Conservation (phyloP, 2,329 filamentous ascomycete genomes). For the Atkinsonella hypoxylon region DNA sequence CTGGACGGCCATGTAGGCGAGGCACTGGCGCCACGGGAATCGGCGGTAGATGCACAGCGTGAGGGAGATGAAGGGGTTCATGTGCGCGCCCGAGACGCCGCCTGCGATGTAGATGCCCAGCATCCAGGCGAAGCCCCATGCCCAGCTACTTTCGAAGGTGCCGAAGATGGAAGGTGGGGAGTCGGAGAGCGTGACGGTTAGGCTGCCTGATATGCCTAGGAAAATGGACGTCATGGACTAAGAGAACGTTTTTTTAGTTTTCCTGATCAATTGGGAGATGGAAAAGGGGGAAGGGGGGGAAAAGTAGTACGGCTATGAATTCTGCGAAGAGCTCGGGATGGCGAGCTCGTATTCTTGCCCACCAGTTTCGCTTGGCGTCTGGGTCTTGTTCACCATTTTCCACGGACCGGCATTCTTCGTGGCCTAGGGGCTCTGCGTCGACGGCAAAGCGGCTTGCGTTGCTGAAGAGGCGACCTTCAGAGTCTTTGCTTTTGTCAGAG, state of each 20-base stretch:
- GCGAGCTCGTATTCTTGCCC: slow-evolving; percentile 11
- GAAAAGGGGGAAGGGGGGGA: no score
- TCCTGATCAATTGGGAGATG: no score
- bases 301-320: slow-evolving; percentile 7
- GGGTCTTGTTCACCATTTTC: slow-evolving; percentile 9
- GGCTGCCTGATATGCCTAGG: slow-evolving; percentile 9
- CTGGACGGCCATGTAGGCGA: slow-evolving; percentile 18
- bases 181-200: slow-evolving; percentile 10
- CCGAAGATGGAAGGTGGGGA: slow-evolving; percentile 7
- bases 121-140: slow-evolving; percentile 16
- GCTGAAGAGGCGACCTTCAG: background rate
- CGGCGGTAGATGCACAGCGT: slow-evolving; percentile 23
- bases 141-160: slow-evolving; percentile 14
- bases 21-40: slow-evolving; percentile 23
- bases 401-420: slow-evolving; percentile 7
- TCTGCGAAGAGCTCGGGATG: slow-evolving; percentile 14
- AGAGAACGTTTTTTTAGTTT: no score
- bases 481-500: background rate
- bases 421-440: slow-evolving; percentile 10
- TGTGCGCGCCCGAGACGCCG: slow-evolving; percentile 18
- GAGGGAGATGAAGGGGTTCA: slow-evolving; percentile 25
- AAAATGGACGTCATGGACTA: slow-evolving; percentile 10
- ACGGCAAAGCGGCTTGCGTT: slow-evolving; percentile 8
- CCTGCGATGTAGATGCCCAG: slow-evolving; percentile 15
- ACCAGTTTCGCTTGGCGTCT: slow-evolving; percentile 13